Evolutionary conservation across 2,329 filamentous ascomycete species (phyloP), one percentile per base, ranked within the genome.

Genomic region (Pseudogymnoascus sp.): DNA sequence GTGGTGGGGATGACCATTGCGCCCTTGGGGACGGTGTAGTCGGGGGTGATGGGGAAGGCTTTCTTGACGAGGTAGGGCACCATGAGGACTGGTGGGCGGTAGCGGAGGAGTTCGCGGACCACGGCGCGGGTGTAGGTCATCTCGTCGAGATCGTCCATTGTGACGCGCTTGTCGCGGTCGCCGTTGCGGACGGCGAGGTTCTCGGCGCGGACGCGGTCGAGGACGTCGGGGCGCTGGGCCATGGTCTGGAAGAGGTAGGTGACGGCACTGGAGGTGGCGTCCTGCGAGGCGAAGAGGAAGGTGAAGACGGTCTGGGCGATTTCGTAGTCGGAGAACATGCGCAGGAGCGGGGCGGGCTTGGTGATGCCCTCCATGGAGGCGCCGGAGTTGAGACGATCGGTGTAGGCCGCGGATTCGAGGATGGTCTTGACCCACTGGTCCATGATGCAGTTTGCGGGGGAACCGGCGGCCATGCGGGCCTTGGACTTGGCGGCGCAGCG

Each of bases 201-300:
- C 80, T 99, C 94, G 72, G 95, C 92, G 52, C 93, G 90, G 62
- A 99, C 84, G 70, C 91, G 91, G 72, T 93, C 90, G 62, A 97
- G 82, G 61, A 95, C 82, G 64, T 97, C 93, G n/a, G 93, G 93
- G 67, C 92, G 88, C 78, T 97, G 91, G 55, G 94, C 92, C 79
- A 91, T 87, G 71, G 91, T 84, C 79, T 99, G 94, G 82, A 97
- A 96, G 67, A 97, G 78, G 92, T 94, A 97, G 61, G 92, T 97
- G 71, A 84, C 86, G 65, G 94, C 93, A 71, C 91, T 95, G 78
- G 89, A 94, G 66, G 94, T 97, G 68, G 94, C 94, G 75, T 99
- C 94, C 78, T 97, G 94, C 3, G 92, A 97, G 65, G 94, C 93
- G 77, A 97, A 97, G 65, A 97, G 82, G 81, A 97, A 96, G 59